phyloP scores from a whole-genome alignment of 2,329 filamentous ascomycete species.

The Cytospora paraplurivora region DNA sequence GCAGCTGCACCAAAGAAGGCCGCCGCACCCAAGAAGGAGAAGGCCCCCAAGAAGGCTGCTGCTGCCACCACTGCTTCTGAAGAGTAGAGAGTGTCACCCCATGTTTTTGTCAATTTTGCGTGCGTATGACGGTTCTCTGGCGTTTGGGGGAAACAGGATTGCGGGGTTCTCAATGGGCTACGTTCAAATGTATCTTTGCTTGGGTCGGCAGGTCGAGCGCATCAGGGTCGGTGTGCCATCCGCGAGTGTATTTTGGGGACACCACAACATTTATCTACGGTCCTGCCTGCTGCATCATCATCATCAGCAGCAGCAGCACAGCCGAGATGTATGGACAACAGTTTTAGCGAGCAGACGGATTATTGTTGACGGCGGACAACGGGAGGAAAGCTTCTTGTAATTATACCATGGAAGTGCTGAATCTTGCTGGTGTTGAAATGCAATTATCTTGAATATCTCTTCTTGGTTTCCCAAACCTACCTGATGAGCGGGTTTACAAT shows the following conservation, averaged over 20 bases:
- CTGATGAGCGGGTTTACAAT: slow-evolving; percentile 4
- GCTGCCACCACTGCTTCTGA: slow-evolving; percentile 21
- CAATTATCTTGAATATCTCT: slow-evolving; percentile 9
- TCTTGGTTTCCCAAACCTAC: background rate
- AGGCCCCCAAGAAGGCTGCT: slow-evolving; percentile 42
- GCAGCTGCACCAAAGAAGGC: slow-evolving; percentile 40
- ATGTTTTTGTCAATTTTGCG: slow-evolving; percentile 5
- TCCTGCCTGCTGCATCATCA: background rate
- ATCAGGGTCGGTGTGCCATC: slow-evolving; percentile 30
- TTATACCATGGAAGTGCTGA: slow-evolving; percentile 37
- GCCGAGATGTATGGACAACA: slow-evolving; percentile 9
- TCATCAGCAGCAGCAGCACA: background rate
- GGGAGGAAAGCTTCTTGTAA: slow-evolving; percentile 37
- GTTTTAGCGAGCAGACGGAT: slow-evolving; percentile 20
- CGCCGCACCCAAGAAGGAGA: slow-evolving; percentile 51
- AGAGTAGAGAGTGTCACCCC: slow-evolving; percentile 11
- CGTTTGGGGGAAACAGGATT: slow-evolving; percentile 38
- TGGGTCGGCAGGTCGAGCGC: slow-evolving; percentile 20
- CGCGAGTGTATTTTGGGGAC: slow-evolving; percentile 34
- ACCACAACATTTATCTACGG: slow-evolving; percentile 14
- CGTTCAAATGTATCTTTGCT: slow-evolving; percentile 30
- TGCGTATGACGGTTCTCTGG: slow-evolving; percentile 33
- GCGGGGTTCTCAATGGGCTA: slow-evolving; percentile 33
- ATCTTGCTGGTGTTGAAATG: slow-evolving; percentile 25
- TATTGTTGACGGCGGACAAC: slow-evolving; percentile 10